These are phyloP conservation scores for Mortierella sp. DNA, from an alignment of 371 early-diverging fungal species.

Conservation along the genomic window DNA sequence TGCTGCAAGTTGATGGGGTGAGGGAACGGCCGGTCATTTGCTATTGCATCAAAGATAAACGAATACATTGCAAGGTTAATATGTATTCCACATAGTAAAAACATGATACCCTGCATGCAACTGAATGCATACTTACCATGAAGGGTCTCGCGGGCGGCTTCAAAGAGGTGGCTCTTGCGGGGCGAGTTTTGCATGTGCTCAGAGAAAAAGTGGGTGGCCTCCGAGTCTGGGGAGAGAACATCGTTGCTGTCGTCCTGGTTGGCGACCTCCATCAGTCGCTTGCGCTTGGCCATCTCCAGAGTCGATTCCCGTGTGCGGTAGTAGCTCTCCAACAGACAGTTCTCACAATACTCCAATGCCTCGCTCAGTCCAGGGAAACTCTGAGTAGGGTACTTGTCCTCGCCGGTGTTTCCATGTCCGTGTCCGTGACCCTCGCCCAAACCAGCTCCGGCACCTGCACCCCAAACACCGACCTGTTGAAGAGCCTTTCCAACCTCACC, in stretches of 20 bases:
- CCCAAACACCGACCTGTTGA: conserved; percentile 84
- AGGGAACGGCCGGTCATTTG: conserved; percentile 29
- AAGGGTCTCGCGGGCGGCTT: conserved; percentile 56
- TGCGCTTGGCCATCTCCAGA: conserved; percentile 37
- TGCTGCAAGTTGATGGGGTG: conserved; percentile 48
- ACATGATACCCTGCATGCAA: not conserved
- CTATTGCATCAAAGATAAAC: conserved; percentile 8
- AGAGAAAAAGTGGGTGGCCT: conserved; percentile 49
- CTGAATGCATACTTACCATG: conserved; percentile 30
- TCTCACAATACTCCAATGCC: conserved; percentile 97
- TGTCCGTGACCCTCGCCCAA: conserved; percentile 52
- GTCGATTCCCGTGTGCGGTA: conserved; percentile 63
- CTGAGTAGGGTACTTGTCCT: conserved; percentile 69
- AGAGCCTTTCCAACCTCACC: conserved; percentile 83
- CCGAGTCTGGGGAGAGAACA: conserved; percentile 45
- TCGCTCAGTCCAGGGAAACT: conserved; percentile 86
- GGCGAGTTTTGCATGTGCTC: conserved; percentile 55
- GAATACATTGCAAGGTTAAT: not conserved
- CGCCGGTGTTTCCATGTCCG: conserved; percentile 50
- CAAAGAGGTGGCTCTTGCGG: conserved; percentile 55
- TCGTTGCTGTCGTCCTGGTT: conserved; percentile 24
- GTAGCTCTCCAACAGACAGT: conserved; percentile 80
- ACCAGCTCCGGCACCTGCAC: conserved; percentile 45
- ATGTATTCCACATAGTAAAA: not conserved
- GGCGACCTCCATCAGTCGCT: conserved; percentile 34